Conservation (phyloP, 2,329 filamentous ascomycete genomes). For the Furcasterigmium furcatum region DNA sequence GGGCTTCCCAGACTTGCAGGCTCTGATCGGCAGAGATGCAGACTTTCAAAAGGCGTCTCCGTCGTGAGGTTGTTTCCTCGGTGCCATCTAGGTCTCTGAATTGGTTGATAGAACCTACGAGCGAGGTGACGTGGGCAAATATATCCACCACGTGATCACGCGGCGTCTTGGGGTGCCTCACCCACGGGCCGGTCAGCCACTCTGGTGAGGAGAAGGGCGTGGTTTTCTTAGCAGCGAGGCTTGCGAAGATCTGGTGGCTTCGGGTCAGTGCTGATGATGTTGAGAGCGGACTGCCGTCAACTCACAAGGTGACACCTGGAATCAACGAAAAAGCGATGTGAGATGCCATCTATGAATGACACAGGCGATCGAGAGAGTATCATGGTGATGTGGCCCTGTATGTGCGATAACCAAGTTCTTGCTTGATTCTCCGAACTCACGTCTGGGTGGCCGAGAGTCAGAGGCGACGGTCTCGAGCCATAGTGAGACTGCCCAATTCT, state of each 20-base stretch:
- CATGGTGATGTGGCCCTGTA: neutral
- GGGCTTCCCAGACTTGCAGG: constrained; percentile 3
- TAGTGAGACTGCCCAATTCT: constrained; percentile 2
- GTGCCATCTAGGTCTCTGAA: neutral
- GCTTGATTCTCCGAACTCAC: no score
- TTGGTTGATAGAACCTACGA: constrained; percentile 4
- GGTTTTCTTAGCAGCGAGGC: neutral
- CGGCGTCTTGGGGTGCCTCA: constrained; percentile 38
- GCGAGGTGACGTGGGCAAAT: constrained; percentile 5
- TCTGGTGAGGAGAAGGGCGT: neutral
- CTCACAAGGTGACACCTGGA: neutral
- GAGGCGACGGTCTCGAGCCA: neutral
- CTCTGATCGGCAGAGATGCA: neutral
- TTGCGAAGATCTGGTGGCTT: neutral
- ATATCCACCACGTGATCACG: constrained; percentile 21
- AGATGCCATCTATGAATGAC: neutral
- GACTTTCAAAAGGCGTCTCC: neutral
- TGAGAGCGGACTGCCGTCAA: no score
- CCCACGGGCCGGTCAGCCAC: constrained; percentile 8
- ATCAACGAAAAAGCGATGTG: neutral
- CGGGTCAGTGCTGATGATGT: neutral
- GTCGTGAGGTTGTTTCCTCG: neutral
- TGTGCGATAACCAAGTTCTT: neutral
- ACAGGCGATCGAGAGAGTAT: neutral
- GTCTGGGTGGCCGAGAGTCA: neutral